Conservation (phyloP, 208 protist genomes). For the Trypanosomatidae sp. region DNA sequence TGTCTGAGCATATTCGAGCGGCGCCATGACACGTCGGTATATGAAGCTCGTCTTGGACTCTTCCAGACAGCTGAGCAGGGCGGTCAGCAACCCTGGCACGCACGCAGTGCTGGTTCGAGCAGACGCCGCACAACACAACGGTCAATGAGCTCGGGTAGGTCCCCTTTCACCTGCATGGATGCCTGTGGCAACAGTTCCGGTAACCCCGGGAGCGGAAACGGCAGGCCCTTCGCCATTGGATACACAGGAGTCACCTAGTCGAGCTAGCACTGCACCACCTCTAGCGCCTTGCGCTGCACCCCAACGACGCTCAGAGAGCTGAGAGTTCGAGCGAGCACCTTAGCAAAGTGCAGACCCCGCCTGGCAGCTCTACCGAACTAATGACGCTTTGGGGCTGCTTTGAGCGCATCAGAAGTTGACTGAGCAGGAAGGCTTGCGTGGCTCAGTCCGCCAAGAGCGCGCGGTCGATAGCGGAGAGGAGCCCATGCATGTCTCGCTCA, state of each 20-base stretch:
- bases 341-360: constrained; percentile 36
- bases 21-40: constrained; percentile 42
- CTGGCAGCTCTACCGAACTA: constrained; percentile 29
- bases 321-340: constrained; percentile 41
- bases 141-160: constrained; percentile 20
- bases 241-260: constrained; percentile 23
- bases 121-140: constrained; percentile 22
- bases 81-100: constrained; percentile 39
- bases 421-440: constrained; percentile 20
- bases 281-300: constrained; percentile 73
- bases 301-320: constrained; percentile 53
- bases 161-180: constrained; percentile 32
- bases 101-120: constrained; percentile 24
- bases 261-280: constrained; percentile 40
- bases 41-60: constrained; percentile 55
- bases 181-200: constrained; percentile 29
- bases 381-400: constrained; percentile 24
- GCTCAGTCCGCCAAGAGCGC: constrained; percentile 23
- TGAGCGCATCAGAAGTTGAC: constrained; percentile 19
- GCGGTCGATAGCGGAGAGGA: constrained; percentile 21
- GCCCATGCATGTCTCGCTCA: constrained; percentile 6
- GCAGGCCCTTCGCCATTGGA: constrained; percentile 24
- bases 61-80: constrained; percentile 51
- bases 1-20: constrained; percentile 31
- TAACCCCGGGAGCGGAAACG: constrained; percentile 14